These are phyloP conservation scores for Trametes maxima DNA, from an alignment of 768 basidiomycete species.

Conservation along the genomic window DNA sequence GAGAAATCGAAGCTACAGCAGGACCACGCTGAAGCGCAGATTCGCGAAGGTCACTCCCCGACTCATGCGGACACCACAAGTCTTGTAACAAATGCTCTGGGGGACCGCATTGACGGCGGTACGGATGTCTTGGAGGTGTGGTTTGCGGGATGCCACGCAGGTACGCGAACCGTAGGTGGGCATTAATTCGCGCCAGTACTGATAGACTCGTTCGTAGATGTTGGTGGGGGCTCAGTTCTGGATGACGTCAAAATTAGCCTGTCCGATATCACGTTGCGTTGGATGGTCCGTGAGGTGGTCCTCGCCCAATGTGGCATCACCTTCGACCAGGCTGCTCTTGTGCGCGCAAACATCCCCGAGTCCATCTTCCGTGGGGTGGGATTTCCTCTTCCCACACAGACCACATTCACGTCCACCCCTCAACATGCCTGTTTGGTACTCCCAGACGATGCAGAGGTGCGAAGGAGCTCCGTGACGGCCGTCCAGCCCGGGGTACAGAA, in stretches of 20 bases:
- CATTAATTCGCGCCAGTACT: background rate
- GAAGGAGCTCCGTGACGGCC: background rate
- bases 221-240: constrained; percentile 64
- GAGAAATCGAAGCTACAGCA: constrained; percentile 8
- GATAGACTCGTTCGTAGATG: constrained; percentile 43
- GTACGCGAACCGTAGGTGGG: constrained; percentile 35
- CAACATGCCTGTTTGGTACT: background rate
- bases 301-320: constrained; percentile 57
- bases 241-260: constrained; percentile 48
- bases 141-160: constrained; percentile 75
- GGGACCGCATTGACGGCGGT: constrained; percentile 1
- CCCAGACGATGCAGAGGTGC: background rate
- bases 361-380: constrained; percentile 23
- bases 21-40: background rate
- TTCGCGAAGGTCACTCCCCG: background rate
- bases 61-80: background rate
- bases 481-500: background rate
- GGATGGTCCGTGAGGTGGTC: constrained; percentile 77
- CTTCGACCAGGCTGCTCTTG: constrained; percentile 55
- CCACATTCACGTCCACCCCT: background rate
- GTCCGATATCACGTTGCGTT: constrained; percentile 64
- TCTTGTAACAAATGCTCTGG: constrained; percentile 2
- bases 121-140: constrained; percentile 76
- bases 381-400: constrained; percentile 16
- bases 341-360: constrained; percentile 42